phyloP scores from a whole-genome alignment of 2,329 filamentous ascomycete species.

The Aspergillus brasiliensis region DNA sequence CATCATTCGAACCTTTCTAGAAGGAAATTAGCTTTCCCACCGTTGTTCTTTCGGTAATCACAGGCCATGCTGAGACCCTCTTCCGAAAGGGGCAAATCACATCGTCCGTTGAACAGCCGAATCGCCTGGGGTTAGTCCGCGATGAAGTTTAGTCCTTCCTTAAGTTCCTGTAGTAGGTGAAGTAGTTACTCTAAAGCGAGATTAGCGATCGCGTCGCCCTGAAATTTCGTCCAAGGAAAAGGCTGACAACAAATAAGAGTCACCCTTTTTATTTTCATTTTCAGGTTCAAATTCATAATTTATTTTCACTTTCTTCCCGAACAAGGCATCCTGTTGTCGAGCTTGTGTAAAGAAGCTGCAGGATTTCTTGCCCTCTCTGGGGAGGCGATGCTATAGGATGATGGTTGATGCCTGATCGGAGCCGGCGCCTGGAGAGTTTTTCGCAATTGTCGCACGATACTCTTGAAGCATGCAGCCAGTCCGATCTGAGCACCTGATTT shows the following conservation, averaged over 20 bases:
- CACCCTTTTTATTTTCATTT: neutral
- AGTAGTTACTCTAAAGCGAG: neutral
- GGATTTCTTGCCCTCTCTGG: neutral
- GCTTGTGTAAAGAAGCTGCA: neutral
- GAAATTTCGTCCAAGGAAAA: conserved; percentile 13
- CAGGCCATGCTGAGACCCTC: conserved; percentile 15
- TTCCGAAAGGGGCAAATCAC: conserved; percentile 18
- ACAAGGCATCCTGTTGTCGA: neutral
- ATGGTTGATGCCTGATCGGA: conserved; percentile 9
- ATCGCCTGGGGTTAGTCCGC: conserved; percentile 8
- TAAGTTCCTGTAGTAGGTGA: too few species aligned
- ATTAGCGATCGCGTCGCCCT: neutral
- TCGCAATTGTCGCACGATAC: conserved; percentile 18
- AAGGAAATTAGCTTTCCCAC: conserved; percentile 35
- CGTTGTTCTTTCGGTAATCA: conserved; percentile 27
- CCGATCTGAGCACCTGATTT: conserved; percentile 2
- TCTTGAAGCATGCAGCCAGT: conserved; percentile 6
- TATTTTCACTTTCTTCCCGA: neutral
- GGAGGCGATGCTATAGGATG: neutral
- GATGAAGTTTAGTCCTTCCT: neutral
- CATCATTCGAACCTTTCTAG: conserved; percentile 37
- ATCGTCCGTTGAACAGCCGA: conserved; percentile 10
- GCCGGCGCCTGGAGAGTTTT: conserved; percentile 1
- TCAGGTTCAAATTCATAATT: too few species aligned
- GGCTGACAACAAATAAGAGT: neutral